Evolutionary conservation across 176 grass and related monocot species (phyloP), one percentile per base, ranked within the genome.

Genomic region (Puya raimondii): DNA sequence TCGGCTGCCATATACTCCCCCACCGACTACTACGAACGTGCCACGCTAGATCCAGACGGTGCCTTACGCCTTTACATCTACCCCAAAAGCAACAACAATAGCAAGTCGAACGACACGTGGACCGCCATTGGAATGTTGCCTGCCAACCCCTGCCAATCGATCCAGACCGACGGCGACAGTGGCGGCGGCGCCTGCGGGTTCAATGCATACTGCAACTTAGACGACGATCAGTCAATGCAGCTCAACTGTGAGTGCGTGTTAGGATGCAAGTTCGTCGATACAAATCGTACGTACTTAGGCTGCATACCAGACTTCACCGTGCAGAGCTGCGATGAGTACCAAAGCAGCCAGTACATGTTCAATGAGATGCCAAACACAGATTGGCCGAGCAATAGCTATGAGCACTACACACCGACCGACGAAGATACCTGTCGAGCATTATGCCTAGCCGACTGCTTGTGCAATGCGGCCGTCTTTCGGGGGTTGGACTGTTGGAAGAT

Each of bases 11-110:
- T 47, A 1, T 27, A 52, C 52, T 69, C 80, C 1, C 50, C 67
- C 11, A 7, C 12, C 22, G 11, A 69, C 49, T 79, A 47, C 23
- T 80, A 65, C 56, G 71, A 83, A 23, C 66, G 73, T 42, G 76
- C 71, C 14, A 87, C 75, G 17, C 63, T 87, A 12, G 85, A 87
- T 53, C 71, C 70, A 15, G 72, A 87, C 12, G 85, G 80, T 0
- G 33, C 82, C 49, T 76, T 82, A 12, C 75, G 75, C 16, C 29
- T 75, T 15, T 87, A 87, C 2, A 11, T 76, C 25, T 73, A 76
- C 27, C 58, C 66, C 3, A 87, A 79, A 47, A 76, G 53, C 33
- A 42, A 42, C 33, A 42, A 5, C 33, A 42, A 42, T 42, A 6
- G 4, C 33, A 5, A 5, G 33, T 42, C 0, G 4, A 42, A 0